phyloP scores from a whole-genome alignment of 2,329 filamentous ascomycete genomes.

The Xylaria sp. region DNA sequence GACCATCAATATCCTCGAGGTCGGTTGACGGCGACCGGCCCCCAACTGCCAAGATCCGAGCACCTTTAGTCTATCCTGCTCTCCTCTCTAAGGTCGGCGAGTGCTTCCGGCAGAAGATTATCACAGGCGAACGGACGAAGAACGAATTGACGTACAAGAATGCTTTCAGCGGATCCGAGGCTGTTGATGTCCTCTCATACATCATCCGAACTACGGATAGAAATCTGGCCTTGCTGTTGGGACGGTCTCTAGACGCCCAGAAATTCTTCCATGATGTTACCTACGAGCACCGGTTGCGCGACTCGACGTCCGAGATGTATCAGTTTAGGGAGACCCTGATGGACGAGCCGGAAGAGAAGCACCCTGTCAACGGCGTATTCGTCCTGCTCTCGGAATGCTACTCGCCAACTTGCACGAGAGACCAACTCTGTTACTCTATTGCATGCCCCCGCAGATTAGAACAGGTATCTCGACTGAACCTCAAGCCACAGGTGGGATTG shows the following conservation, averaged over 20 bases:
- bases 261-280: slow-evolving; percentile 99
- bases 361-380: slow-evolving; percentile 88
- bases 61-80: slow-evolving; percentile 91
- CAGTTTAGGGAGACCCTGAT: slow-evolving; percentile 93
- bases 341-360: slow-evolving; percentile 75
- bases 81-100: slow-evolving; percentile 91
- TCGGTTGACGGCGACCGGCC: slow-evolving; percentile 59
- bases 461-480: slow-evolving; percentile 90
- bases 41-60: slow-evolving; percentile 64
- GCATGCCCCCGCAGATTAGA: slow-evolving; percentile 91
- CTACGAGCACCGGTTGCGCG: slow-evolving; percentile 92
- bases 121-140: slow-evolving; percentile 86
- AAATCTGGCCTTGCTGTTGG: slow-evolving; percentile 87
- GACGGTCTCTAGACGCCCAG: slow-evolving; percentile 90
- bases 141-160: slow-evolving; percentile 97
- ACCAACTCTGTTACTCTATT: slow-evolving; percentile 96
- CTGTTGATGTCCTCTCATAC: slow-evolving; percentile 91
- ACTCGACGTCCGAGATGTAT: slow-evolving; percentile 93
- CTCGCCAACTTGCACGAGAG: slow-evolving; percentile 92
- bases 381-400: slow-evolving; percentile 96
- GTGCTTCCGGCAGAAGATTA: slow-evolving; percentile 87
- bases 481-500: slow-evolving; percentile 89
- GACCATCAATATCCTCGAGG: slow-evolving; percentile 59
- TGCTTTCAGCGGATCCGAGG: slow-evolving; percentile 92
- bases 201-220: slow-evolving; percentile 97